Evolutionary conservation across 2,329 filamentous ascomycete species (phyloP).

Genomic region (Nemania bipapillata): DNA sequence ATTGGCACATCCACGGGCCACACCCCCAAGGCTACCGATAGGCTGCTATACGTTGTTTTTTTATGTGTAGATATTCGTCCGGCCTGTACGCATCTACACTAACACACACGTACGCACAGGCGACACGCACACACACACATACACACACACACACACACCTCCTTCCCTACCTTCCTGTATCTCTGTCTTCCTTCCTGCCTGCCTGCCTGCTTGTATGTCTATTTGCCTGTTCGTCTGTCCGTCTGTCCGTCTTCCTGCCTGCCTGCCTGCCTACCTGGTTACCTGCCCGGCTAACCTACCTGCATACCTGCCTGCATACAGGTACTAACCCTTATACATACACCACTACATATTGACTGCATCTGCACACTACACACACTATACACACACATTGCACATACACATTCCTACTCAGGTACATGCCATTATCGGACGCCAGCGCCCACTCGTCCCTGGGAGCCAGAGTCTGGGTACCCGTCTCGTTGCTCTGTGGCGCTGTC

Average conservation of each 20-base stretch:
- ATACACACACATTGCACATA: no score
- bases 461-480: conserved; percentile 24
- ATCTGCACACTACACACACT: background rate
- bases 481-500: conserved; percentile 30
- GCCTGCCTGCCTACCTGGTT: background rate
- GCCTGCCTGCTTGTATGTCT: no score
- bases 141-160: conserved; percentile 22
- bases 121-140: background rate
- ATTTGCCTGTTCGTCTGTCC: background rate
- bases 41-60: conserved; percentile 22
- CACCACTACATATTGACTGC: background rate
- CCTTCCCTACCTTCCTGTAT: background rate
- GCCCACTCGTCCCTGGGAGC: conserved; percentile 29
- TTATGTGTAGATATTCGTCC: conserved; percentile 1
- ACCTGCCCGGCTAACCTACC: background rate
- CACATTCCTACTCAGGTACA: no score
- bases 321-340: conserved; percentile 1
- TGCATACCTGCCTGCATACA: background rate
- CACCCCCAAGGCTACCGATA: conserved; percentile 16
- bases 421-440: conserved; percentile 33
- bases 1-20: conserved; percentile 28
- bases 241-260: background rate
- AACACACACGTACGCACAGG: background rate
- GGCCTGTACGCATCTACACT: conserved; percentile 22
- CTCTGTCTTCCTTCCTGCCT: background rate